A percentile compares a stretch with the other conserved stretches of the same genome.
Conservation (phyloP, 306 rosid genomes). For the Astragalus glycyphyllos region DNA sequence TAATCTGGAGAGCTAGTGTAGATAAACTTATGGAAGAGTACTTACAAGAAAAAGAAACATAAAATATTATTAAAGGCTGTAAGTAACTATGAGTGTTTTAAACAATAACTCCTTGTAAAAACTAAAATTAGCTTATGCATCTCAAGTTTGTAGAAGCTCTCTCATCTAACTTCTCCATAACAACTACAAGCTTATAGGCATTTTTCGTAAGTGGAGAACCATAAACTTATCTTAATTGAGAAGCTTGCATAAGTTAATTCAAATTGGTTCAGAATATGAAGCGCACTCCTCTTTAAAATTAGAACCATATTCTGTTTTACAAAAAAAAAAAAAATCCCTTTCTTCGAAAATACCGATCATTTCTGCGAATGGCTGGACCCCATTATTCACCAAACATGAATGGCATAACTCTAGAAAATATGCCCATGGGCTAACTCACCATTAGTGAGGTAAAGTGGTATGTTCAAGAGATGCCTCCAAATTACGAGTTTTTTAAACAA, state of each 20-base stretch:
- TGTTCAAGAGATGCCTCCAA: neutral
- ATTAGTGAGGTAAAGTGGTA: neutral
- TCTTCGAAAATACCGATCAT: neutral
- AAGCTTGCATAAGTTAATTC: too few relatives aligned
- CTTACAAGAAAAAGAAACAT: neutral
- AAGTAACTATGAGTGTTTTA: neutral
- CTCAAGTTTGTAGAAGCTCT: neutral
- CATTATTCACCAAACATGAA: conserved; percentile 24
- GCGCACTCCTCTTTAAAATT: neutral
- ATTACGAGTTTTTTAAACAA: neutral
- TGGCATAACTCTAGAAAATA: neutral
- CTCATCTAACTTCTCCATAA: too few relatives aligned
- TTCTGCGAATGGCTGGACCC: too few relatives aligned
- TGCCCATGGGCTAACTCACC: neutral
- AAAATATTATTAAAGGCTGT: neutral
- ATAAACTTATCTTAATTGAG: too few relatives aligned
- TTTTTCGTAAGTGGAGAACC: neutral
- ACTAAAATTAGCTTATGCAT: neutral
- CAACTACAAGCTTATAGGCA: too few relatives aligned
- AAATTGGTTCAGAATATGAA: neutral
- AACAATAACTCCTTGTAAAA: neutral
- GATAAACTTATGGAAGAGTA: neutral
- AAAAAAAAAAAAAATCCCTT: too few relatives aligned
- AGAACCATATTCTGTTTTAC: neutral
- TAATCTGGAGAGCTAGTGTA: neutral